Percentiles rank a stretch among this genome's conserved stretches.
phyloP scores from a whole-genome alignment of 1,284 basidiomycete genomes.

The Cryptococcus maquisensis region DNA sequence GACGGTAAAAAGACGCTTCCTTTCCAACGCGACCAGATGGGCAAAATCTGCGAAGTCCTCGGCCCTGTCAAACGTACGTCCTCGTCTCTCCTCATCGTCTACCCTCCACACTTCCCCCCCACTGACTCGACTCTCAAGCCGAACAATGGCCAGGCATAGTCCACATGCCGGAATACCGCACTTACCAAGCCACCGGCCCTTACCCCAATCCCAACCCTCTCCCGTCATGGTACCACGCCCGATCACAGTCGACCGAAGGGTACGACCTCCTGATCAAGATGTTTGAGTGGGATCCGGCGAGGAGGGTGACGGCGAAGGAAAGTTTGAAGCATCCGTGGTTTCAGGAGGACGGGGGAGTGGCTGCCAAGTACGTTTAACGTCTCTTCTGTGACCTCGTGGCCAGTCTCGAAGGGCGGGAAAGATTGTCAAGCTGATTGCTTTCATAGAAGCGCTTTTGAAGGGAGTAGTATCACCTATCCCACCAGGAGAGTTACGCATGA shows the following conservation, averaged over 20 bases:
- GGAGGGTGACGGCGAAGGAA: slow-evolving; percentile 74
- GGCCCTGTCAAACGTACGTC: slow-evolving; percentile 76
- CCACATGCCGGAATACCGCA: slow-evolving; percentile 81
- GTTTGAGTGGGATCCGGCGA: slow-evolving; percentile 87
- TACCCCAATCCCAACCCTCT: slow-evolving; percentile 17
- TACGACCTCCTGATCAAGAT: slow-evolving; percentile 77
- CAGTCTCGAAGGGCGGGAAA: background rate
- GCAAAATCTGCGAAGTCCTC: slow-evolving; percentile 90
- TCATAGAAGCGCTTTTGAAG: slow-evolving; percentile 43
- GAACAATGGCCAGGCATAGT: slow-evolving; percentile 85
- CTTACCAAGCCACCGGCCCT: slow-evolving; percentile 74
- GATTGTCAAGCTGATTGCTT: background rate
- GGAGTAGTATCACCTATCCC: slow-evolving; percentile 50
- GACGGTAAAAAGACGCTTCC: slow-evolving; percentile 79
- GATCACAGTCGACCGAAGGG: slow-evolving; percentile 55
- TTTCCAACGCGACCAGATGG: slow-evolving; percentile 89
- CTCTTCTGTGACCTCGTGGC: too few species aligned
- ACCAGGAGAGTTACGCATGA: slow-evolving; percentile 54
- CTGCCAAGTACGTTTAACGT: slow-evolving; percentile 47
- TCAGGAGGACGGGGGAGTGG: slow-evolving; percentile 47
- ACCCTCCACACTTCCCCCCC: background rate
- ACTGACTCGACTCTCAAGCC: slow-evolving; percentile 30
- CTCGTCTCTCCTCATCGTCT: background rate
- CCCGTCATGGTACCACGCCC: slow-evolving; percentile 64
- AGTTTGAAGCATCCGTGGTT: slow-evolving; percentile 69